These are phyloP conservation scores for Nepenthes mirabilis DNA, from an alignment of 148 eudicot genomes.

Conservation along the genomic window DNA sequence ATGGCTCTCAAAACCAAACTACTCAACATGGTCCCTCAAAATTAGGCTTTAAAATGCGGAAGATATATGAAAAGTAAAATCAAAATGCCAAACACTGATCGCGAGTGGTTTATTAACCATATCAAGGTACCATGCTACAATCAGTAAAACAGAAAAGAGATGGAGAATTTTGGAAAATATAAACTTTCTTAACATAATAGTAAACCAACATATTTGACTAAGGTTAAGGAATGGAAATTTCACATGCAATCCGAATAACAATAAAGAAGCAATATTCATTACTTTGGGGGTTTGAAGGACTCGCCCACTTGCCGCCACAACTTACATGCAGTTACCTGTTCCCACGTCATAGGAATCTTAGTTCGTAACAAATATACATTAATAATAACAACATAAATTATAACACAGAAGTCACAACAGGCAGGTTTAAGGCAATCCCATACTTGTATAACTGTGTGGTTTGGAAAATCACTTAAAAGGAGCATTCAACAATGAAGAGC, in stretches of 20 bases:
- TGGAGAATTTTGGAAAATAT: background rate
- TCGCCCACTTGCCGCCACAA: conserved; percentile 95
- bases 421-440: background rate
- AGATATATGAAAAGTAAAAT: too few species aligned
- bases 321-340: conserved; percentile 68
- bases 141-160: background rate
- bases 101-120: too few species aligned
- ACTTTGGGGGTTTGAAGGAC: conserved; percentile 87
- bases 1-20: too few species aligned
- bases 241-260: background rate
- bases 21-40: too few species aligned
- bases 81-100: too few species aligned
- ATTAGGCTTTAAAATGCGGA: too few species aligned
- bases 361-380: background rate
- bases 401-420: background rate
- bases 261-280: conserved; percentile 12
- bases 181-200: background rate
- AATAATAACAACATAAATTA: background rate
- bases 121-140: too few species aligned
- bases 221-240: background rate
- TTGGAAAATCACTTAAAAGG: background rate
- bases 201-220: too few species aligned
- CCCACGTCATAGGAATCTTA: background rate
- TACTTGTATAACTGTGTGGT: background rate
- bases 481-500: background rate